Conservation (phyloP, 345 rosid species). For the Citrus mangshanensis region DNA sequence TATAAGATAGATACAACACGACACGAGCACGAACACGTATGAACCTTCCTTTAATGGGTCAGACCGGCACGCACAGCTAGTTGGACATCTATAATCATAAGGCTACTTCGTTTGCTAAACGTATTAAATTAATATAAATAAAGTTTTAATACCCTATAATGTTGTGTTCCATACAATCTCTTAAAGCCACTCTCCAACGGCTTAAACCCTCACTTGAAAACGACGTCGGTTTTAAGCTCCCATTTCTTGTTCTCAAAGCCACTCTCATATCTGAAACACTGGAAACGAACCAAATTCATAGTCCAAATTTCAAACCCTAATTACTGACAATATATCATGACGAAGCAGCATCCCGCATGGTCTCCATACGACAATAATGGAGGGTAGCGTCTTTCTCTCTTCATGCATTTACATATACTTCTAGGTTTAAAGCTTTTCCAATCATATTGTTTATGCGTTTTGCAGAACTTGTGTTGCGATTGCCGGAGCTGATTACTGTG, state of each 20-base stretch:
- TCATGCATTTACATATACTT: neutral
- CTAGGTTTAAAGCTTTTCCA: neutral
- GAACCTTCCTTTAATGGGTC: too few species aligned
- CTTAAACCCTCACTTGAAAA: neutral
- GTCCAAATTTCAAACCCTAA: neutral
- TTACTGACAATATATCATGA: slow-evolving; percentile 38
- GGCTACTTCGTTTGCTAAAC: too few species aligned
- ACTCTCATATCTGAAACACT: slow-evolving; percentile 21
- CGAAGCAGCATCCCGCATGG: slow-evolving; percentile 80
- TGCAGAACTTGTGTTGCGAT: slow-evolving; percentile 86
- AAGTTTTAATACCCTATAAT: too few species aligned
- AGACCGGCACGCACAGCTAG: too few species aligned
- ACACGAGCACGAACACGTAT: fast-evolving
- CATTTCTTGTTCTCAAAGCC: slow-evolving; percentile 37
- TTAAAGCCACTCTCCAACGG: too few species aligned
- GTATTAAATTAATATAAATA: too few species aligned
- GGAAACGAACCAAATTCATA: neutral
- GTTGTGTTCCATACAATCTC: too few species aligned
- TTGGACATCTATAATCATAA: too few species aligned
- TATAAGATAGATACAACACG: fast-evolving
- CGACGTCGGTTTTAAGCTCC: neutral
- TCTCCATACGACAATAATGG: slow-evolving; percentile 98
- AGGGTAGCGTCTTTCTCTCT: slow-evolving; percentile 49
- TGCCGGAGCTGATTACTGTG: slow-evolving; percentile 95
- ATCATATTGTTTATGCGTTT: neutral